Percentiles rank a stretch among this genome's conserved stretches.
phyloP scores from a whole-genome alignment of 75 land plant genomes.

The Picea glauca region DNA sequence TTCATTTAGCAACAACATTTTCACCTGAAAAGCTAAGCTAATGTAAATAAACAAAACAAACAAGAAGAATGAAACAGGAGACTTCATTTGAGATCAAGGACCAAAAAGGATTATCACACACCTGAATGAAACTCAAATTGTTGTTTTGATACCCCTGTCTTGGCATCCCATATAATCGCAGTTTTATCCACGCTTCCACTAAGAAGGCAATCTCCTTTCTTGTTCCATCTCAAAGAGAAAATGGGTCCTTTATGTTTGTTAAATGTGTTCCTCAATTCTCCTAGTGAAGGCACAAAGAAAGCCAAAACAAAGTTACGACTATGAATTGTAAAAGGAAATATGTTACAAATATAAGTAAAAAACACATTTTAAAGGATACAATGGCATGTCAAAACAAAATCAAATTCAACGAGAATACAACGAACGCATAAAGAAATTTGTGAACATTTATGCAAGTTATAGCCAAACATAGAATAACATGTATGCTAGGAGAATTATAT shows the following conservation, averaged over 20 bases:
- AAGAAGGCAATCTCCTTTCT: conserved; percentile 91
- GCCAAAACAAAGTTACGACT: neutral
- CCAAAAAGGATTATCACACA: conserved; percentile 1
- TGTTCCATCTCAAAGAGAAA: conserved; percentile 96
- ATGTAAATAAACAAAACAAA: no score
- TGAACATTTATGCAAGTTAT: no score
- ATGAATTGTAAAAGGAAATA: neutral
- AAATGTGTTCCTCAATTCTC: conserved; percentile 84
- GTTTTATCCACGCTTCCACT: conserved; percentile 97
- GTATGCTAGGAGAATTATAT: no score
- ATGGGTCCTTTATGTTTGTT: conserved; percentile 93
- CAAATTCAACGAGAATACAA: neutral
- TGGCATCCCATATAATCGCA: conserved; percentile 97
- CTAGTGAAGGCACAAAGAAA: conserved; percentile 29
- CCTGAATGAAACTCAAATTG: conserved; percentile 95
- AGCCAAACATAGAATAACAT: no score
- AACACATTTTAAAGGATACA: neutral
- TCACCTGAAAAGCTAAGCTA: no score
- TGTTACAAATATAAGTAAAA: neutral
- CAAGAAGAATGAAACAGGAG: no score
- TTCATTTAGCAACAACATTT: no score
- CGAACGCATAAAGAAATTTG: neutral
- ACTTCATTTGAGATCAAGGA: no score
- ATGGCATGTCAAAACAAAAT: neutral
- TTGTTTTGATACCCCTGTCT: conserved; percentile 88